These are phyloP conservation scores for Boletus vermiculosoides DNA, from an alignment of 768 basidiomycete species.

Conservation along the genomic window DNA sequence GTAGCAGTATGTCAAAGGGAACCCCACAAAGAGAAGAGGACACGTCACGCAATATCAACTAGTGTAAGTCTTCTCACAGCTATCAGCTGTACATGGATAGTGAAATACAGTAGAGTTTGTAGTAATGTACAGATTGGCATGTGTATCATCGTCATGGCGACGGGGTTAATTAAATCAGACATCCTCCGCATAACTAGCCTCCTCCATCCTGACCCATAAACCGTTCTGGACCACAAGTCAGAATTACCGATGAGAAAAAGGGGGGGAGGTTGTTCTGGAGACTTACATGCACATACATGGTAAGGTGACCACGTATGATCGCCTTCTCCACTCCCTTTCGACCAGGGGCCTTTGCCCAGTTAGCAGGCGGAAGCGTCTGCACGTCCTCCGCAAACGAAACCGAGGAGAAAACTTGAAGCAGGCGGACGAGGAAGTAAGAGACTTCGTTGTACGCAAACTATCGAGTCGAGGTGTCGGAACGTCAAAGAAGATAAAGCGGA, in stretches of 20 bases:
- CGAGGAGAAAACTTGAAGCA: constrained; percentile 52
- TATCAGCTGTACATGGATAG: too few relatives aligned
- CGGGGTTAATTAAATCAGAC: neutral
- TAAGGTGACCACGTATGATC: constrained; percentile 49
- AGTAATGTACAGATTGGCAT: neutral
- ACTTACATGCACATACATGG: constrained; percentile 50
- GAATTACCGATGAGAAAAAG: neutral
- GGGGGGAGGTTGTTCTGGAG: neutral
- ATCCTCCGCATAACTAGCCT: constrained; percentile 4
- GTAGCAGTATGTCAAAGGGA: too few relatives aligned
- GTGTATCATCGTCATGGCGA: neutral
- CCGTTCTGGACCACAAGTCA: constrained; percentile 13
- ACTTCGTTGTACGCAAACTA: constrained; percentile 66
- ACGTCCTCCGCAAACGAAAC: constrained; percentile 46
- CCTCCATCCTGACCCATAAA: constrained; percentile 28
- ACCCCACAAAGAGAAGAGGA: too few relatives aligned
- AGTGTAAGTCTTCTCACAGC: too few relatives aligned
- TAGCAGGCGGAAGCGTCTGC: constrained; percentile 44
- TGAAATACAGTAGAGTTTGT: too few relatives aligned
- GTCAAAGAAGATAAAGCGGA: neutral
- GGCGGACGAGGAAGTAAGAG: constrained; percentile 60
- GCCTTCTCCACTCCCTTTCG: constrained; percentile 47
- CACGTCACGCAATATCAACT: too few relatives aligned
- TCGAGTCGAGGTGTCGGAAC: neutral
- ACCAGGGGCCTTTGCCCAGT: constrained; percentile 38